Evolutionary conservation across 2,329 filamentous ascomycete species (phyloP), one percentile per base, ranked within the genome.

Genomic region (Monilinia fructigena): DNA sequence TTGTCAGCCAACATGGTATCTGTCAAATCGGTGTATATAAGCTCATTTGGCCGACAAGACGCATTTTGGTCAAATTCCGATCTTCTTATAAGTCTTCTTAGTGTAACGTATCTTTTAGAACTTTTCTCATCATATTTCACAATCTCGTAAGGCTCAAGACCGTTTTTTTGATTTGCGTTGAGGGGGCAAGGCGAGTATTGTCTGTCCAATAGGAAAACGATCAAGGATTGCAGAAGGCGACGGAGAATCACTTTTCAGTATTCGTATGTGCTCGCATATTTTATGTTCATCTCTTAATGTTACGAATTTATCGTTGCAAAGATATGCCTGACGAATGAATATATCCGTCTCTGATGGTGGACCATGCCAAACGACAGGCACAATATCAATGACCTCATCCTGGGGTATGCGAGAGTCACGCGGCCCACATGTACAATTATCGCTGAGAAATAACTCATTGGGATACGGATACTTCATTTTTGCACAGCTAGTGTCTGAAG

Each of bases 391-490:
- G 0, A 93, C 79, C 45, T 91, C 82, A 0, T 82, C 76, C 1
- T 82, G 80, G 0, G 79, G 70, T 3, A 91, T 80, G 38, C 81
- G 80, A 14, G 52, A 53, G 23, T 23, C 42, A 0, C 78, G 67
- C 0, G 66, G 67, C 0, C 54, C 56, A 69, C 91, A 95, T 1
- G 88, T 89, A 77, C 92, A 94, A 67, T 93, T 86, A 61, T 92
- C 85, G 0, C 88, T 91, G 0, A 94, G 77, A 68, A 95, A 95
- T 0, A 95, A 76, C 76, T 96, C 91, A 62, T 93, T 90, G 0
- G 78, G 69, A 76, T 86, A 88, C 0, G 89, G 88, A 71, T 94
- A 96, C 12, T 82, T 82, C 77, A 88, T 87, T 7, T 83, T 78
- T 0, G 82, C 84, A 54, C 92, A 90, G 0, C 88, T 84, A 0